Evolutionary conservation across 1,284 basidiomycete genomes (phyloP).

Genomic region (Malassezia furfur): DNA sequence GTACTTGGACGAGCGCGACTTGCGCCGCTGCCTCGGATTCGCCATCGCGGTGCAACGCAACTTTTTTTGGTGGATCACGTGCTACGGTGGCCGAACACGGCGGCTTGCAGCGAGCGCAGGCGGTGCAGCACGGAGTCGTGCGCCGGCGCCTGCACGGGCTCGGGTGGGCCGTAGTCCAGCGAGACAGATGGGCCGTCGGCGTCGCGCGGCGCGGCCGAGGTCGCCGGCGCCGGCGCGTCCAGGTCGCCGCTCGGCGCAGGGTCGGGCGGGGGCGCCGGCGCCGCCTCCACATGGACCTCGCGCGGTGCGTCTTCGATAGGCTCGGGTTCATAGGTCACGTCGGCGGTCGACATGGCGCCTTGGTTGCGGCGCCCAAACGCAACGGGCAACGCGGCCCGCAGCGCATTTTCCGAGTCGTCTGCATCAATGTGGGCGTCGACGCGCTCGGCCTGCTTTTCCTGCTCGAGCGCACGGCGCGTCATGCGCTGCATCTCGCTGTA

Average conservation of each 20-base stretch:
- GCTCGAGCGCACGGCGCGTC: conserved; percentile 1
- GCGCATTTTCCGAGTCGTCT: not conserved
- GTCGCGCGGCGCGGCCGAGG: too few species aligned
- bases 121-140: not conserved
- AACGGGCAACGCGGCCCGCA: conserved; percentile 11
- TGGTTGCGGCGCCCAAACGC: conserved; percentile 9
- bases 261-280: too few species aligned
- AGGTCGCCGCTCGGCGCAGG: too few species aligned
- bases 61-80: conserved; percentile 5
- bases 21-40: conserved; percentile 79
- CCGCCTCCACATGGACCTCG: too few species aligned
- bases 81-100: not conserved
- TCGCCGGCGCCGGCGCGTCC: too few species aligned
- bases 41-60: conserved; percentile 57
- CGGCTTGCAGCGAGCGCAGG: not conserved
- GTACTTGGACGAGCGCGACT: conserved; percentile 58
- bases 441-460: conserved; percentile 9
- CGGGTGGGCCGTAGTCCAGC: conserved; percentile 4
- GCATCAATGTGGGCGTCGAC: not conserved
- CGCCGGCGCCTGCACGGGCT: not conserved
- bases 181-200: not conserved
- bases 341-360: too few species aligned
- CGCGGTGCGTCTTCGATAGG: too few species aligned
- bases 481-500: conserved; percentile 14
- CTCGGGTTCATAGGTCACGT: too few species aligned